Evolutionary conservation across 2,329 filamentous ascomycete species (phyloP).

Genomic region (Aspergillus tubingensis): DNA sequence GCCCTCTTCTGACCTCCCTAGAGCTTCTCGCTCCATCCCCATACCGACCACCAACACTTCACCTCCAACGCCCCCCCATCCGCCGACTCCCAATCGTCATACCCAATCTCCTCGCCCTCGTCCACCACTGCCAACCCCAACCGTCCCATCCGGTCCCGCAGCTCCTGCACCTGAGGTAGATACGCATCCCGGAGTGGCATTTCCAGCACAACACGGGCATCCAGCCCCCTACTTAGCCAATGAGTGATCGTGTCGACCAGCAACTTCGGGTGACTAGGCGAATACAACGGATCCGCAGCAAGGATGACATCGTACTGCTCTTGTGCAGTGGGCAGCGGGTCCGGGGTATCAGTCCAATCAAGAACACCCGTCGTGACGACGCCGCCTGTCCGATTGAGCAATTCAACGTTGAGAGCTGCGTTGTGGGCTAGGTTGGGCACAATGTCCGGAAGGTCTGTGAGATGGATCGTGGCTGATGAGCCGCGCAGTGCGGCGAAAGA

Average conservation of each 20-base stretch:
- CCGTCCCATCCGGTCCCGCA: constrained; percentile 62
- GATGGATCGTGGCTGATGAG: constrained; percentile 58
- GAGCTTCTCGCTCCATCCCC: constrained; percentile 45
- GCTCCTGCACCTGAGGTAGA: constrained; percentile 61
- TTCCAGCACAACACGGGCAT: constrained; percentile 73
- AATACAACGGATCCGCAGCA: constrained; percentile 85
- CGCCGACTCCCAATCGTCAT: constrained; percentile 50
- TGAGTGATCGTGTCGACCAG: constrained; percentile 69
- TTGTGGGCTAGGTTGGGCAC: constrained; percentile 79
- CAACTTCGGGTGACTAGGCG: constrained; percentile 74
- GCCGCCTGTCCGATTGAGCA: constrained; percentile 59
- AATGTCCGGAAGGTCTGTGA: constrained; percentile 86
- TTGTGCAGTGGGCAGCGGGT: constrained; percentile 30
- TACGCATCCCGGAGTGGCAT: constrained; percentile 75
- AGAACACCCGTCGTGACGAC: constrained; percentile 65
- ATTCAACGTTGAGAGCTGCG: constrained; percentile 61
- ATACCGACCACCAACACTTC: constrained; percentile 52
- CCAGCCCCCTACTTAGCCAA: constrained; percentile 61
- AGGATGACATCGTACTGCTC: constrained; percentile 67
- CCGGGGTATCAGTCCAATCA: constrained; percentile 62
- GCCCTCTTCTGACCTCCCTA: constrained; percentile 16
- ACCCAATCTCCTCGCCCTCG: constrained; percentile 48
- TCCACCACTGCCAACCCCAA: constrained; percentile 57
- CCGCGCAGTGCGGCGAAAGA: constrained; percentile 73
- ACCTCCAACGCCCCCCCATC: constrained; percentile 47